Evolutionary conservation across 1,284 basidiomycete genomes (phyloP).

Genomic region (Heterobasidion parviporum): DNA sequence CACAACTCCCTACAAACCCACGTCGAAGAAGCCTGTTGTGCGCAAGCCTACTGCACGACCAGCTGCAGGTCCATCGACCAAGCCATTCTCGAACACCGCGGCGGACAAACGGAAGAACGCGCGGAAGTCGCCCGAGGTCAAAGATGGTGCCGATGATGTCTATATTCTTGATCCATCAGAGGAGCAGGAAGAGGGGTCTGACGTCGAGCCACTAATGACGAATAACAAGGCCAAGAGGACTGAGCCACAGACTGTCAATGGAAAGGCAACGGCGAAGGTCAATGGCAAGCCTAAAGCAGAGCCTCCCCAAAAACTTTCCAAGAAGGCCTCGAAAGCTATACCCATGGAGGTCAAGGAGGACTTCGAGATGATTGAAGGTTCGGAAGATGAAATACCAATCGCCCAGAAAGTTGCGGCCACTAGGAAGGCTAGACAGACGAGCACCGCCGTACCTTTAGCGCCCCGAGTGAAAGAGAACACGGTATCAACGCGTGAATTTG

Average conservation of each 20-base stretch:
- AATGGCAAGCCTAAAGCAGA: constrained; percentile 21
- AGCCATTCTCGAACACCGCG: background rate
- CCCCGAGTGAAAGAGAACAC: constrained; percentile 9
- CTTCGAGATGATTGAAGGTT: constrained; percentile 4
- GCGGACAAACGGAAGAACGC: background rate
- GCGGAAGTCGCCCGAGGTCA: background rate
- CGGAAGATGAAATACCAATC: constrained; percentile 10
- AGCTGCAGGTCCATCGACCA: constrained; percentile 16
- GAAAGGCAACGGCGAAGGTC: constrained; percentile 11
- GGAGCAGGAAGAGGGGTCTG: background rate
- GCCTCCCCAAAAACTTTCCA: background rate
- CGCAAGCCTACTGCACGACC: constrained; percentile 9
- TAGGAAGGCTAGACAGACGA: constrained; percentile 5
- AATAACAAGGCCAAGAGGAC: constrained; percentile 9
- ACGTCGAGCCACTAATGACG: constrained; percentile 7
- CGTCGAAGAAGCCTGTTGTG: constrained; percentile 12
- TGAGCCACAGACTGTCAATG: background rate
- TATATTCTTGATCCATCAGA: background rate
- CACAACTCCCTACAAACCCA: constrained; percentile 17
- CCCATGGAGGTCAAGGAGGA: background rate
- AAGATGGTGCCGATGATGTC: background rate
- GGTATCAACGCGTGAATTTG: constrained; percentile 11
- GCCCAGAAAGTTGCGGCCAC: constrained; percentile 1
- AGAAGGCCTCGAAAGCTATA: background rate
- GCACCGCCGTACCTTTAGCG: background rate